Evolutionary conservation across 2,329 filamentous ascomycete genomes (phyloP).

Genomic region (Aspergillus bombycis): DNA sequence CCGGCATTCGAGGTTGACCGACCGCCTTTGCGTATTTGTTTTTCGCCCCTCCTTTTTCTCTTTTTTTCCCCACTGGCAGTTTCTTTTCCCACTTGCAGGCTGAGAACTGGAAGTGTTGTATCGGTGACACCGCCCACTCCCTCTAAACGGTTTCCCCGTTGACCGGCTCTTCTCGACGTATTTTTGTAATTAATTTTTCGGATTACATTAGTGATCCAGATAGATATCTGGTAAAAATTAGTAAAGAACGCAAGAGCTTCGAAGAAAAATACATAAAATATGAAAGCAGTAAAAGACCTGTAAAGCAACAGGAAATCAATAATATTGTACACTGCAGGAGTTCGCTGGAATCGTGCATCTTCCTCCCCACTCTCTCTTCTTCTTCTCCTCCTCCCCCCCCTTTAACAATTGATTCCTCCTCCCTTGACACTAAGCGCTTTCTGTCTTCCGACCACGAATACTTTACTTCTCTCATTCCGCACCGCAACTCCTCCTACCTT

Average conservation of each 20-base stretch:
- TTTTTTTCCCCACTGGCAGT: neutral
- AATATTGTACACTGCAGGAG: neutral
- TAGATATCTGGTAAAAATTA: neutral
- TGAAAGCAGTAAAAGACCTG: neutral
- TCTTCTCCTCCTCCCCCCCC: conserved; percentile 18
- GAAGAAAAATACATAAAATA: neutral
- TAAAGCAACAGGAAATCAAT: neutral
- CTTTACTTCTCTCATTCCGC: conserved; percentile 3
- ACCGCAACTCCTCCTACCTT: conserved; percentile 10
- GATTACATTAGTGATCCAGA: neutral
- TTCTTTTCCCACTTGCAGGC: neutral
- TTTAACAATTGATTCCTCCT: conserved; percentile 22
- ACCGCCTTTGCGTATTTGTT: neutral
- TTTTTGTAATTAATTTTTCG: conserved; percentile 10
- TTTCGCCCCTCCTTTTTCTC: neutral
- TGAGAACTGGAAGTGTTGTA: neutral
- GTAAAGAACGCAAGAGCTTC: neutral
- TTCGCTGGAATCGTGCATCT: neutral
- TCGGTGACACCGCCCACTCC: neutral
- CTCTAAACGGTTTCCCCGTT: neutral
- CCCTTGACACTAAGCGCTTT: conserved; percentile 4
- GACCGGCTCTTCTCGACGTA: neutral
- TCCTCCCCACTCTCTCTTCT: conserved; percentile 19
- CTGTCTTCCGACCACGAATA: conserved; percentile 11
- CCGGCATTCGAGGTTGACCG: neutral